phyloP scores from a whole-genome alignment of 257 asterid genomes.

The Cordia subcordata region DNA sequence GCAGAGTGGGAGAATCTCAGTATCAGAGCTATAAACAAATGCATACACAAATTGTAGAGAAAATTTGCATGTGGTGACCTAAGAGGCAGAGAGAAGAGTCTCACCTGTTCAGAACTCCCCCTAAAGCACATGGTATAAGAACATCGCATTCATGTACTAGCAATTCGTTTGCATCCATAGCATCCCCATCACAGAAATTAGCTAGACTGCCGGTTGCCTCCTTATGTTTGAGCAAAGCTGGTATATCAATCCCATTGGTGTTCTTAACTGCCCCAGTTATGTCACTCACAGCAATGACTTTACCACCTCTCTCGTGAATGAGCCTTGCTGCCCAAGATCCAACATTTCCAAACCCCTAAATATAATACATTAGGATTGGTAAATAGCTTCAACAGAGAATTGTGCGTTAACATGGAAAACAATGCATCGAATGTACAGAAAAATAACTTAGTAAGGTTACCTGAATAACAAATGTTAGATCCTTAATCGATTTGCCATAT shows the following conservation, averaged over 20 bases:
- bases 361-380: conserved; percentile 2
- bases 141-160: conserved; percentile 77
- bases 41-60: neutral
- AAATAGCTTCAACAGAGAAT: neutral
- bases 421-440: neutral
- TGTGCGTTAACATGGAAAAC: neutral
- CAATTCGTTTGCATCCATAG: conserved; percentile 63
- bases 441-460: conserved; percentile 19
- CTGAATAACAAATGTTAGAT: conserved; percentile 70
- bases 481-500: conserved; percentile 73
- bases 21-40: no score
- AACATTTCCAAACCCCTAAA: conserved; percentile 86
- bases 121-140: conserved; percentile 92
- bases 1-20: no score
- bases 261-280: conserved; percentile 79
- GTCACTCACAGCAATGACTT: conserved; percentile 80
- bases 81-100: conserved; percentile 4
- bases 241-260: conserved; percentile 59
- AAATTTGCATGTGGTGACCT: neutral
- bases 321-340: conserved; percentile 89
- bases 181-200: conserved; percentile 61
- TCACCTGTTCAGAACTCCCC: conserved; percentile 85
- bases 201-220: conserved; percentile 51
- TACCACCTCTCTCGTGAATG: conserved; percentile 84
- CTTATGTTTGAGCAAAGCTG: conserved; percentile 53